Evolutionary conservation across 192 early-diverging fungal species (phyloP), one percentile per base, ranked within the genome.

Genomic region (Geosiphon pyriformis): DNA sequence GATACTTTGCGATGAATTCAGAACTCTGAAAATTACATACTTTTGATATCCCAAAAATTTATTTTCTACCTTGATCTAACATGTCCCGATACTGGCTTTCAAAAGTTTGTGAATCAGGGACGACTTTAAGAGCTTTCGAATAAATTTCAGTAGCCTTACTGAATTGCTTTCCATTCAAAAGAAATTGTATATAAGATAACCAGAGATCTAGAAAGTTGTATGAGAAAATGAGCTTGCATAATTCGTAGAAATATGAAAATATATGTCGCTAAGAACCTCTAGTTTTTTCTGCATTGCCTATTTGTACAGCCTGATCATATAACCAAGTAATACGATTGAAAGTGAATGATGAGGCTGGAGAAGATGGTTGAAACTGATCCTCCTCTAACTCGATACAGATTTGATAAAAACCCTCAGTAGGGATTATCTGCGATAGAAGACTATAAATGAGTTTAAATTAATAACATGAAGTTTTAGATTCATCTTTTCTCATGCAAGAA

Each of bases 311-410:
- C 22, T 48, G 60, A 23, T 50, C 60, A 49, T 50, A 62, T 18
- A 62, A 18, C 60, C 60, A 49, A 29, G 25, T 48, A 26, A 62
- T 30, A 49, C 42, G 37, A 12, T 32, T n/a, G 34, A 25, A 30
- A 2, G 35, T 2, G n/a, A 26, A 18, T 30, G 46, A 29, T 50
- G n/a, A n/a, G n/a, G n/a, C n/a, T n/a, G 15, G 4, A 18, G 22
- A 20, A 49, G 60, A 30, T 12, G 26, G 3, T 10, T 27, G 25
- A 48, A 49, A 29, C 27, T 62, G 23, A 29, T 47, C n/a, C 18
- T 62, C 6, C 25, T 62, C 60, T 29, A 62, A 46, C 22, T 62
- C 18, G 8, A 62, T 62, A n/a, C 60, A 62, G 23, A 25, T 50
- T 25, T 62, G 12, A 49, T 48, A 62, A 30, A 62, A 62, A 29